Evolutionary conservation across 441 rosid species (phyloP).

Genomic region (Brassica hybrid): DNA sequence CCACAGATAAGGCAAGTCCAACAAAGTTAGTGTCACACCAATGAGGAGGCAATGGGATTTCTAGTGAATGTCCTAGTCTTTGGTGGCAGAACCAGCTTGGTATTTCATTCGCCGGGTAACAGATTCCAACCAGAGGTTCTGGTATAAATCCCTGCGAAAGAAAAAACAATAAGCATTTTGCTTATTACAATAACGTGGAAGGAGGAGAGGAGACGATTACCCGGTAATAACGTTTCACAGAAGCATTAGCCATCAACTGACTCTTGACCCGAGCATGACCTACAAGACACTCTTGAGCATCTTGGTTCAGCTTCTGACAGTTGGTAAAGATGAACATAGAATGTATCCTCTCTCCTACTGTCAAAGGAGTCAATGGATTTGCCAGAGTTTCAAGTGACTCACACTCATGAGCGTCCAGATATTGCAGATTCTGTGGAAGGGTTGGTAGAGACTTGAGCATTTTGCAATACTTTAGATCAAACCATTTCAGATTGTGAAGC

Average conservation of each 20-base stretch:
- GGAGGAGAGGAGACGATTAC: slow-evolving; percentile 7
- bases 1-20: slow-evolving; percentile 37
- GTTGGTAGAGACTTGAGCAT: slow-evolving; percentile 38
- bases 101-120: slow-evolving; percentile 24
- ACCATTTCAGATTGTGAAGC: slow-evolving; percentile 25
- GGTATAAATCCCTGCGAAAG: slow-evolving; percentile 34
- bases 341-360: slow-evolving; percentile 25
- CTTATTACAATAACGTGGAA: too few relatives aligned
- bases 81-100: slow-evolving; percentile 41
- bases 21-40: slow-evolving; percentile 42
- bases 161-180: background rate
- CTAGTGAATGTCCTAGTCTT: slow-evolving; percentile 35
- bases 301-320: slow-evolving; percentile 38
- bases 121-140: slow-evolving; percentile 42
- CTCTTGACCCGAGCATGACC: slow-evolving; percentile 41
- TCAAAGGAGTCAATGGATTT: slow-evolving; percentile 29
- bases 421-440: too few relatives aligned
- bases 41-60: slow-evolving; percentile 40
- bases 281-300: slow-evolving; percentile 30
- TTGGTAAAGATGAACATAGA: slow-evolving; percentile 38
- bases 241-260: slow-evolving; percentile 43
- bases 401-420: slow-evolving; percentile 35
- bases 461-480: slow-evolving; percentile 39
- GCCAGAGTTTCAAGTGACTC: slow-evolving; percentile 34
- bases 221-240: slow-evolving; percentile 38